phyloP scores from a whole-genome alignment of 495 filamentous ascomycete species.

The Aspergillus mulundensis region DNA sequence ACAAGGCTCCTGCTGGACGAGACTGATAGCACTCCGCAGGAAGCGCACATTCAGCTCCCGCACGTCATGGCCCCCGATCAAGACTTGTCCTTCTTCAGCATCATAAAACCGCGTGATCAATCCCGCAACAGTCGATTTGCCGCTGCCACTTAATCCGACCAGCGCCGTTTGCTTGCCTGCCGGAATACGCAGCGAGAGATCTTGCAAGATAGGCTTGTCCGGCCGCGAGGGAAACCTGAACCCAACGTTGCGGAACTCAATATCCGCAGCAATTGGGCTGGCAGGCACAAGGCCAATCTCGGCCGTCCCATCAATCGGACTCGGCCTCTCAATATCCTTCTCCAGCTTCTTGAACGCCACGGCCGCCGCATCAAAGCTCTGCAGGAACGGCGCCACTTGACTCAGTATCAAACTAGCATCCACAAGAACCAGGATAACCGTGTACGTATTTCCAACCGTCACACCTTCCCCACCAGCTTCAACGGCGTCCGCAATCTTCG shows the following conservation, averaged over 20 bases:
- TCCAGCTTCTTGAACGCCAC: constrained; percentile 49
- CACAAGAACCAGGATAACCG: constrained; percentile 60
- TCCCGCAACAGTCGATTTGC: constrained; percentile 62
- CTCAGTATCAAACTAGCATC: constrained; percentile 60
- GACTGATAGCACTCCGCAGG: constrained; percentile 54
- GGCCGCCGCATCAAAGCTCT: constrained; percentile 55
- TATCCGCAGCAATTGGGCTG: constrained; percentile 26
- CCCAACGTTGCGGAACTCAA: constrained; percentile 49
- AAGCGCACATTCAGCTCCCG: constrained; percentile 51
- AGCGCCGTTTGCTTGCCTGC: constrained; percentile 58
- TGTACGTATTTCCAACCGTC: constrained; percentile 57
- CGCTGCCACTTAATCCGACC: constrained; percentile 65
- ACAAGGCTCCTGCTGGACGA: constrained; percentile 65
- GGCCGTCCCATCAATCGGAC: constrained; percentile 46
- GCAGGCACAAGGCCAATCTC: constrained; percentile 29
- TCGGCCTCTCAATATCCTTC: constrained; percentile 47
- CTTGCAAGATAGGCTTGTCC: constrained; percentile 46
- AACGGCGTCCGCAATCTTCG: constrained; percentile 48
- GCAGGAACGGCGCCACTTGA: constrained; percentile 59
- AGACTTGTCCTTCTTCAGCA: constrained; percentile 36
- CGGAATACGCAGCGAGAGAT: constrained; percentile 49
- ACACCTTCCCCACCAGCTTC: constrained; percentile 29
- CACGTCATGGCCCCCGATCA: constrained; percentile 49
- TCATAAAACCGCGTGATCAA: constrained; percentile 53
- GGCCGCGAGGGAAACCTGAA: constrained; percentile 62